A percentile compares a stretch with the other conserved stretches of the same genome.
Evolutionary conservation across 345 rosid genomes (phyloP).

Genomic region (Eucalyptus cloeziana): DNA sequence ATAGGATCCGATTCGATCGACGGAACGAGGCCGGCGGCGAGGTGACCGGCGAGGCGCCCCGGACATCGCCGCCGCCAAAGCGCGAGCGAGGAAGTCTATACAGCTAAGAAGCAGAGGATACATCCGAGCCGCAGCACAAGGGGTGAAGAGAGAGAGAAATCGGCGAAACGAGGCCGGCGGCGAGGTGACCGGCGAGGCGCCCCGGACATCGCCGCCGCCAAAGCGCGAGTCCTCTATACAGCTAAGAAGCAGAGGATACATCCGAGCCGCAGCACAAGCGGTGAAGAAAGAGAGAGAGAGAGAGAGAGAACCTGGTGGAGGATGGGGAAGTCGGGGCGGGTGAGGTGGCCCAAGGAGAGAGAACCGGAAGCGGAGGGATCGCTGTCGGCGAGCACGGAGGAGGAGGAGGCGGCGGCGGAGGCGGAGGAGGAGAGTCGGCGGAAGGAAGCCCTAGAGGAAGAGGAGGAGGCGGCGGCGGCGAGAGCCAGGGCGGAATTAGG

Average conservation of each 20-base stretch:
- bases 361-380: slow-evolving; percentile 15
- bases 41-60: not conserved
- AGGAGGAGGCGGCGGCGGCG: slow-evolving; percentile 6
- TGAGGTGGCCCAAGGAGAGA: slow-evolving; percentile 64
- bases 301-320: slow-evolving; percentile 55
- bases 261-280: not conserved
- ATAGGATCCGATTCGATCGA: not conserved
- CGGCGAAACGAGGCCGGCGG: not conserved
- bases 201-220: not conserved
- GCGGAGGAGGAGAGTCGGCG: slow-evolving; percentile 1
- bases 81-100: not conserved
- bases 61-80: not conserved
- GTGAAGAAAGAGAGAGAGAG: not conserved
- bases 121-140: not conserved
- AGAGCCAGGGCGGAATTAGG: slow-evolving; percentile 5
- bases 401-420: not conserved
- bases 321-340: slow-evolving; percentile 76
- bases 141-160: not conserved
- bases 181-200: not conserved
- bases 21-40: not conserved
- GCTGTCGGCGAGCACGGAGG: slow-evolving; percentile 13
- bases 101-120: not conserved
- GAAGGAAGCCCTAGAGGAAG: slow-evolving; percentile 3
- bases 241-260: not conserved
- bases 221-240: not conserved